Conservation (phyloP, 75 land plant genomes). For the Sequoia sempervirens region DNA sequence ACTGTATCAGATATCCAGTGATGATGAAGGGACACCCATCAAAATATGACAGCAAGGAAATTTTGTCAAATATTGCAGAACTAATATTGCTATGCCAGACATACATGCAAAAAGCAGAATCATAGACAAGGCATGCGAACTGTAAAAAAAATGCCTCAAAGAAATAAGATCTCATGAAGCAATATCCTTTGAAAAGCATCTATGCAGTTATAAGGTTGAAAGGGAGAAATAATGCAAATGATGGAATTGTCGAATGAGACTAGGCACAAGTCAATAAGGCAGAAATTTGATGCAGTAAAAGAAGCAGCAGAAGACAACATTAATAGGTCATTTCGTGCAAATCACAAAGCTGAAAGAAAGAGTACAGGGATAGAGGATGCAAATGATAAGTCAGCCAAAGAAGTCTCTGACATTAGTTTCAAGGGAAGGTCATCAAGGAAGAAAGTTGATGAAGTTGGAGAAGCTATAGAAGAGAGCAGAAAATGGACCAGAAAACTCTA, state of each 20-base stretch:
- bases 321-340: background rate
- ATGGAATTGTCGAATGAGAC: background rate
- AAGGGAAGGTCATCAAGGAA: background rate
- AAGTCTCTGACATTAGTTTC: background rate
- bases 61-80: too few relatives aligned
- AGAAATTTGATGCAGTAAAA: background rate
- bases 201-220: background rate
- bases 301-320: background rate
- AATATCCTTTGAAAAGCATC: too few relatives aligned
- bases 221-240: background rate
- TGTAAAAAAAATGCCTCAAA: too few relatives aligned
- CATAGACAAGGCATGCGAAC: too few relatives aligned
- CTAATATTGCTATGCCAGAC: too few relatives aligned
- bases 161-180: too few relatives aligned
- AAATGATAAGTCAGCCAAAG: background rate
- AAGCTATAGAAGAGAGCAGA: background rate
- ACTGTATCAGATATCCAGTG: too few relatives aligned
- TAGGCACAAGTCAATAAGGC: background rate
- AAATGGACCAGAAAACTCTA: background rate
- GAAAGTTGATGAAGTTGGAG: background rate
- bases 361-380: too few relatives aligned
- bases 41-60: too few relatives aligned
- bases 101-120: too few relatives aligned
- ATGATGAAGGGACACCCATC: too few relatives aligned
- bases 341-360: too few relatives aligned